These are phyloP conservation scores for Mollisia scopiformis DNA, from an alignment of 2,329 filamentous ascomycete species.

Conservation along the genomic window DNA sequence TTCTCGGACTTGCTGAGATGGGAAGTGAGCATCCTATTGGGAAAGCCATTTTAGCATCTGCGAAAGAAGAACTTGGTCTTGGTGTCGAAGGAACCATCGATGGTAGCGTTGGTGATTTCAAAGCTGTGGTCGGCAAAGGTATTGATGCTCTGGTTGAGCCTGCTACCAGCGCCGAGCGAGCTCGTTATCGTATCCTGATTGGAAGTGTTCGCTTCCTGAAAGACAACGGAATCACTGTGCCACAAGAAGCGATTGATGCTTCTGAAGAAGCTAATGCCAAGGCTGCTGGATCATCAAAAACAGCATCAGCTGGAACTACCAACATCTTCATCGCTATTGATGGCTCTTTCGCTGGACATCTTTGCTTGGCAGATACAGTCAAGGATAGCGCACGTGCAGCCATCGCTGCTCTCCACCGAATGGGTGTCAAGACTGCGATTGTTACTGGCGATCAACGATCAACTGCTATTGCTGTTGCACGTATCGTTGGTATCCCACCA, in stretches of 20 bases:
- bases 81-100: conserved; percentile 75
- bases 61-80: conserved; percentile 75
- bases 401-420: conserved; percentile 78
- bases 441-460: conserved; percentile 90
- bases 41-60: conserved; percentile 78
- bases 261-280: conserved; percentile 61
- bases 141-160: conserved; percentile 84
- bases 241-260: conserved; percentile 63
- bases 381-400: conserved; percentile 84
- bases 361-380: conserved; percentile 87
- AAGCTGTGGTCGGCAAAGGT: conserved; percentile 80
- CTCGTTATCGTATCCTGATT: conserved; percentile 77
- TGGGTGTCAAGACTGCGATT: conserved; percentile 87
- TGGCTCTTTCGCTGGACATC: conserved; percentile 75
- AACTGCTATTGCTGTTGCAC: conserved; percentile 83
- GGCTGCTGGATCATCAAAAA: conserved; percentile 40
- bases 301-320: conserved; percentile 69
- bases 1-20: conserved; percentile 93
- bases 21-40: conserved; percentile 95
- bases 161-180: conserved; percentile 65
- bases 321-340: conserved; percentile 92
- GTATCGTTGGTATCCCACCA: conserved; percentile 76
- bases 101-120: conserved; percentile 84
- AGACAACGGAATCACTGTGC: conserved; percentile 69
- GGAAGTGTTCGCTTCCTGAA: conserved; percentile 81